A percentile compares a stretch with the other conserved stretches of the same genome.
Evolutionary conservation across 768 basidiomycete species (phyloP).

Genomic region (Lyophyllum atratum): DNA sequence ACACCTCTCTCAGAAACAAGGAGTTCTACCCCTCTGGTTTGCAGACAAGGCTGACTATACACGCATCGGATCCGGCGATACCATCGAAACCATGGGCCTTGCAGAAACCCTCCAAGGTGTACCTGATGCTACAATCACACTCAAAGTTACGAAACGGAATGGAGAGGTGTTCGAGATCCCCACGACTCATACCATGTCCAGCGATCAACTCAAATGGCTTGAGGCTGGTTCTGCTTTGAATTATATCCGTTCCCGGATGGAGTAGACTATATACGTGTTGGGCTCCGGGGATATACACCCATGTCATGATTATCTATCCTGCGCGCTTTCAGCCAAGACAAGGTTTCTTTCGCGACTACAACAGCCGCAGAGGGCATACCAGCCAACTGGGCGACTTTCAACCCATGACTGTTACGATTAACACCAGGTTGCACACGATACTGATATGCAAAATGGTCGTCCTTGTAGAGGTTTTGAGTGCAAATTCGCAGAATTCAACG

Average conservation of each 20-base stretch:
- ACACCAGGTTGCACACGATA: constrained; percentile 82
- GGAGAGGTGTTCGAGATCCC: constrained; percentile 68
- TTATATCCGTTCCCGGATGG: constrained; percentile 69
- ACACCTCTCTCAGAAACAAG: constrained; percentile 78
- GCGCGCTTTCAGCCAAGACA: constrained; percentile 39
- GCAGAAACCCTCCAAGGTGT: constrained; percentile 58
- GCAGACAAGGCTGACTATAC: constrained; percentile 82
- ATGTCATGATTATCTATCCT: constrained; percentile 12
- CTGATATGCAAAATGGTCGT: constrained; percentile 80
- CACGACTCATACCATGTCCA: constrained; percentile 88
- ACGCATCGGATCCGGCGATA: constrained; percentile 80
- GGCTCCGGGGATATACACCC: no score
- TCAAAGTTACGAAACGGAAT: constrained; percentile 67
- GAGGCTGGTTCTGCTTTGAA: constrained; percentile 89
- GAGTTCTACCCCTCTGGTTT: constrained; percentile 95
- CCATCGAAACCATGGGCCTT: constrained; percentile 83
- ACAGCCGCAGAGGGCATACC: constrained; percentile 74
- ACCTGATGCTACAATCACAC: constrained; percentile 45
- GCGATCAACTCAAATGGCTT: constrained; percentile 91
- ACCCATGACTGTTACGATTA: constrained; percentile 87
- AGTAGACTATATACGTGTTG: constrained; percentile 10
- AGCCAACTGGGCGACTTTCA: constrained; percentile 87
- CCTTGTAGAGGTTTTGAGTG: constrained; percentile 39
- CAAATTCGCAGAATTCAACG: background rate
- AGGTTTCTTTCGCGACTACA: constrained; percentile 56